Conservation (phyloP, 257 asterid genomes). For the Penstemon eatonii region DNA sequence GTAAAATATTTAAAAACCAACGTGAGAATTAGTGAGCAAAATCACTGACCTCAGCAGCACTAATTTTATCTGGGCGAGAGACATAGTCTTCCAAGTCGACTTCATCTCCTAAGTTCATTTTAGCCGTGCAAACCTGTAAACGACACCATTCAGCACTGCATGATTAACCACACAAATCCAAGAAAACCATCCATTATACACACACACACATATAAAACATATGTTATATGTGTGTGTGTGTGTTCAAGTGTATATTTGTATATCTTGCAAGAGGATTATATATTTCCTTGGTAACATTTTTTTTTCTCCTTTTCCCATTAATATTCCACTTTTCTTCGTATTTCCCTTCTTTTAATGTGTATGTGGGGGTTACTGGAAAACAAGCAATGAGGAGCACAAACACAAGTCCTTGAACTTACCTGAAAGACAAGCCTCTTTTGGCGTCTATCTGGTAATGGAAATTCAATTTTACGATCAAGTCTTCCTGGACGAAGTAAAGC, state of each 20-base stretch:
- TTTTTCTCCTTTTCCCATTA: no score
- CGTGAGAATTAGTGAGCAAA: background rate
- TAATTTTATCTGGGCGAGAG: constrained; percentile 86
- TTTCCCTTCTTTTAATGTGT: no score
- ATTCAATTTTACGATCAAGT: constrained; percentile 87
- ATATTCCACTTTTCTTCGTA: no score
- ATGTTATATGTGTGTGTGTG: no score
- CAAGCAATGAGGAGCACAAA: background rate
- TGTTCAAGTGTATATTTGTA: no score
- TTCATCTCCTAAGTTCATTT: constrained; percentile 84
- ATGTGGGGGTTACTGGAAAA: no score
- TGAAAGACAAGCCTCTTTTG: constrained; percentile 88
- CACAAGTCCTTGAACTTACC: constrained; percentile 38
- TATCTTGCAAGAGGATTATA: no score
- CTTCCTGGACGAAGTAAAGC: constrained; percentile 94
- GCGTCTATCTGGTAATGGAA: constrained; percentile 88
- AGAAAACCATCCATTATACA: background rate
- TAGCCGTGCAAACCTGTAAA: constrained; percentile 80
- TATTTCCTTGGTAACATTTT: no score
- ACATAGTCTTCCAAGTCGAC: constrained; percentile 90
- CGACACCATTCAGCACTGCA: background rate
- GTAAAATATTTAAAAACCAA: no score
- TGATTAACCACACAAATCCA: constrained; percentile 15
- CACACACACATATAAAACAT: no score
- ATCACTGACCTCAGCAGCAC: constrained; percentile 88